Evolutionary conservation across 2,329 filamentous ascomycete species (phyloP).

Genomic region (Sclerotinia spermophila): DNA sequence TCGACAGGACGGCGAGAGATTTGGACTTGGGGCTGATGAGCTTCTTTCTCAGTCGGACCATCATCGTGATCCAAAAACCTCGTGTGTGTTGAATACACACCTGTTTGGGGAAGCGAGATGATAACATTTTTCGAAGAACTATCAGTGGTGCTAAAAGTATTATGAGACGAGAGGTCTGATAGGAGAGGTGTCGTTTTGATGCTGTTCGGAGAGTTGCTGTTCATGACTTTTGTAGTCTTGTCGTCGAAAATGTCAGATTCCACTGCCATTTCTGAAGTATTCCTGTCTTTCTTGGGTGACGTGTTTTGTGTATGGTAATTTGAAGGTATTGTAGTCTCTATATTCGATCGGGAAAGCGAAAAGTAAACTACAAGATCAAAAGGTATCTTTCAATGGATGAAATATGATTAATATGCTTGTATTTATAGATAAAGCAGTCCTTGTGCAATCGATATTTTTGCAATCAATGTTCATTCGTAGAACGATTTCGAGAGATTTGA

Average conservation of each 20-base stretch:
- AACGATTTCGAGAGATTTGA: background rate
- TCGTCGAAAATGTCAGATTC: background rate
- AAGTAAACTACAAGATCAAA: background rate
- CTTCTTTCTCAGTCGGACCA: background rate
- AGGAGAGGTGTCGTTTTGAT: too few species aligned
- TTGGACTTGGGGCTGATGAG: background rate
- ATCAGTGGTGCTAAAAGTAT: rapidly evolving
- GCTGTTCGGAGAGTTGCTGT: rapidly evolving
- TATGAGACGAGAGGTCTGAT: background rate
- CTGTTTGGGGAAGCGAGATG: background rate
- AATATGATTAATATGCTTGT: too few species aligned
- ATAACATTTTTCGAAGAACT: rapidly evolving
- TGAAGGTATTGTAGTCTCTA: background rate
- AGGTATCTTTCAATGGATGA: background rate
- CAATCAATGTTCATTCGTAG: background rate
- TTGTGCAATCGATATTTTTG: background rate
- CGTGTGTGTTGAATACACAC: background rate
- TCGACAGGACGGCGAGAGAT: background rate
- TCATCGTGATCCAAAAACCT: background rate
- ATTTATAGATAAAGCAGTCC: background rate
- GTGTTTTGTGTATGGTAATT: background rate
- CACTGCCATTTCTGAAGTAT: background rate
- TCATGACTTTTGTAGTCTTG: background rate
- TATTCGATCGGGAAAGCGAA: background rate
- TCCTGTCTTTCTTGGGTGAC: background rate